Base-by-base conservation (phyloP, 2,329 filamentous ascomycete genomes). In the Exophiala calicioides region DNA sequence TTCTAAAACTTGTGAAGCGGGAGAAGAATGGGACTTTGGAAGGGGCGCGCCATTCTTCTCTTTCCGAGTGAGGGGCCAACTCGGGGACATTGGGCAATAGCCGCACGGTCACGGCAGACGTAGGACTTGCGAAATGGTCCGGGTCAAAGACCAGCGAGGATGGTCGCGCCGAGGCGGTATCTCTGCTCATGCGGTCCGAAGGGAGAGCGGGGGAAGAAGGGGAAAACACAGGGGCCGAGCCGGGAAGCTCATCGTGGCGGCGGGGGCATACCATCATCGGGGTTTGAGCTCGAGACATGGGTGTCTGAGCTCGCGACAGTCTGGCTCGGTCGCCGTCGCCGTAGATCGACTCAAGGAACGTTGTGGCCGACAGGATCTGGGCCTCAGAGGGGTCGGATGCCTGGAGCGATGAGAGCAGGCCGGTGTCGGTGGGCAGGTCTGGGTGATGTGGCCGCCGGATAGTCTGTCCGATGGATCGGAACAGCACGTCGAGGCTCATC, bases 401-500 rank as follows among this genome's bases (percentile, higher is more conserved):
- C 42, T 82, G 81, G 9, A 96, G 75, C 1, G 89, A 90, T 1
- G 85, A 77, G 55, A 93, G 82, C 4, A 87, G 76, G 1, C 79
- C 70, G 1, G 81, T 76, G 10, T 79, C 77, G 3, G 74, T 70
- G 18, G 71, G 61, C 24, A 61, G 61, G 44, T 71, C 72, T 23
- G 77, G 61, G 32, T 63, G 62, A 43, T 71, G 71, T 18, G 77
- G 70, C 40, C 87, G 81, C 56, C 86, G 81, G 44, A 94, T 81
- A 49, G 84, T 86, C 13, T 79, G 72, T 47, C 81, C 82, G 39
- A 95, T 81, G 33, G 87, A 91, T 53, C 85, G 83, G 70, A 94
- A 98, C 38, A 97, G 77, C 30, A 94, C 80, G 62, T 97, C 91
- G 44, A 98, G 83, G 0, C 89, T 81, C 61, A 98, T 84, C 66